A percentile compares a stretch with the other conserved stretches of the same genome.
Evolutionary conservation across 1,284 basidiomycete genomes (phyloP).

Genomic region (Amylostereum areolatum): DNA sequence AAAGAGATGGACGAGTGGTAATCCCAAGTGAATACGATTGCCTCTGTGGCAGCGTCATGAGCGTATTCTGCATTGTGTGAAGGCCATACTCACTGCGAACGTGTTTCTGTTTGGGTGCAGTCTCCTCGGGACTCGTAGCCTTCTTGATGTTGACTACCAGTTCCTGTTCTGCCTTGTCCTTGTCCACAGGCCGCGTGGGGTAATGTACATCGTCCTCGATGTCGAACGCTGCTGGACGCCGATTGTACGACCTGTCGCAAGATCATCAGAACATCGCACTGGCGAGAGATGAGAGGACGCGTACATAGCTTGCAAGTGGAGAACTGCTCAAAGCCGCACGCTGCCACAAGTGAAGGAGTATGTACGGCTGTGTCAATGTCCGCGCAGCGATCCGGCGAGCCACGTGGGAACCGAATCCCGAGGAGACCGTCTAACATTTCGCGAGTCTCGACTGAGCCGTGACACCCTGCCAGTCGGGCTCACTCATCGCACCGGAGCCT

Average conservation of each 20-base stretch:
- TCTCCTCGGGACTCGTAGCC: slow-evolving; percentile 89
- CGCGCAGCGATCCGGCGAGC: too few species aligned
- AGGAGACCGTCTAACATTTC: too few species aligned
- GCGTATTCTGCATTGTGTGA: slow-evolving; percentile 3
- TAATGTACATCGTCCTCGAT: slow-evolving; percentile 79
- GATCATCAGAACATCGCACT: not conserved
- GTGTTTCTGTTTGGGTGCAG: slow-evolving; percentile 94
- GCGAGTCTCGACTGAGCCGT: too few species aligned
- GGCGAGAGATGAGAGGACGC: not conserved
- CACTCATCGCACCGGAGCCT: too few species aligned
- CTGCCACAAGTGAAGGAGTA: too few species aligned
- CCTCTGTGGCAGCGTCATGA: slow-evolving; percentile 51
- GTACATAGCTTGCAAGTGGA: slow-evolving; percentile 3
- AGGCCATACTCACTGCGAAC: slow-evolving; percentile 74
- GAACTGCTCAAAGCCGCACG: too few species aligned
- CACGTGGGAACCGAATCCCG: too few species aligned
- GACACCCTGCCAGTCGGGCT: too few species aligned
- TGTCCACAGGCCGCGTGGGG: slow-evolving; percentile 93
- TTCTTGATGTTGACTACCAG: slow-evolving; percentile 94
- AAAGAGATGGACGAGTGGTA: slow-evolving; percentile 96
- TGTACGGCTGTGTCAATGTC: too few species aligned
- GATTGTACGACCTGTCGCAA: slow-evolving; percentile 24
- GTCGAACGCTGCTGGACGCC: slow-evolving; percentile 45
- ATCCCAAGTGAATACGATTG: slow-evolving; percentile 97
- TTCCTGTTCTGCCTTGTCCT: slow-evolving; percentile 92